phyloP scores from a whole-genome alignment of 1,139 yeast species.

The Lodderomyces metapsilosis region DNA sequence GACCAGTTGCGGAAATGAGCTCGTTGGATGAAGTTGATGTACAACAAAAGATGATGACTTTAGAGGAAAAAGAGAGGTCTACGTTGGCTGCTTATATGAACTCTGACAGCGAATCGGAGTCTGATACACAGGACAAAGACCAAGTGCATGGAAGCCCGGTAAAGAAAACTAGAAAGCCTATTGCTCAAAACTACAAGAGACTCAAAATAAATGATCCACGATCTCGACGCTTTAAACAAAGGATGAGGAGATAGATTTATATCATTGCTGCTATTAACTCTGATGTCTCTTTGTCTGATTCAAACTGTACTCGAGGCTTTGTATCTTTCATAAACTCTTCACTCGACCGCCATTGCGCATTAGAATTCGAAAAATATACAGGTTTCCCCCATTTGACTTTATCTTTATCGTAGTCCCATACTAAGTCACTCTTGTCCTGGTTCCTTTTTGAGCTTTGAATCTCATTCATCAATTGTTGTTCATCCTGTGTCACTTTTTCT shows the following conservation, averaged over 20 bases:
- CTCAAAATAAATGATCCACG: slow-evolving; percentile 40
- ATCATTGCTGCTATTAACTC: slow-evolving; percentile 15
- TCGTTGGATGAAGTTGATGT: slow-evolving; percentile 37
- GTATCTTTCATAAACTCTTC: not conserved
- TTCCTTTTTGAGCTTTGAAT: slow-evolving; percentile 19
- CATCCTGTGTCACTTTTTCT: slow-evolving; percentile 24
- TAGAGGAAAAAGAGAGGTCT: slow-evolving; percentile 25
- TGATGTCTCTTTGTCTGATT: slow-evolving; percentile 10
- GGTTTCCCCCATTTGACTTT: slow-evolving; percentile 53
- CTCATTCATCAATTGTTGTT: slow-evolving; percentile 26
- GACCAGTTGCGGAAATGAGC: slow-evolving; percentile 20
- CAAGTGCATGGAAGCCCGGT: slow-evolving; percentile 12
- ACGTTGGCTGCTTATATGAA: slow-evolving; percentile 23
- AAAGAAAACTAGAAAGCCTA: slow-evolving; percentile 28
- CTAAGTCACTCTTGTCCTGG: slow-evolving; percentile 14
- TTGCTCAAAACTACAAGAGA: slow-evolving; percentile 40
- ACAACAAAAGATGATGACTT: slow-evolving; percentile 36
- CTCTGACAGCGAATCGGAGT: slow-evolving; percentile 15
- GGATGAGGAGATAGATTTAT: slow-evolving; percentile 15
- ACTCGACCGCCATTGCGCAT: not conserved
- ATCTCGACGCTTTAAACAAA: slow-evolving; percentile 15
- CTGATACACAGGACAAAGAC: slow-evolving; percentile 23
- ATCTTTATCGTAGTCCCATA: slow-evolving; percentile 62
- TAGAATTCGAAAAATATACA: slow-evolving; percentile 25
- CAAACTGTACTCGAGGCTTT: slow-evolving; percentile 21